Conservation (phyloP, 495 filamentous ascomycete species). For the Trichoderma gamsii region DNA sequence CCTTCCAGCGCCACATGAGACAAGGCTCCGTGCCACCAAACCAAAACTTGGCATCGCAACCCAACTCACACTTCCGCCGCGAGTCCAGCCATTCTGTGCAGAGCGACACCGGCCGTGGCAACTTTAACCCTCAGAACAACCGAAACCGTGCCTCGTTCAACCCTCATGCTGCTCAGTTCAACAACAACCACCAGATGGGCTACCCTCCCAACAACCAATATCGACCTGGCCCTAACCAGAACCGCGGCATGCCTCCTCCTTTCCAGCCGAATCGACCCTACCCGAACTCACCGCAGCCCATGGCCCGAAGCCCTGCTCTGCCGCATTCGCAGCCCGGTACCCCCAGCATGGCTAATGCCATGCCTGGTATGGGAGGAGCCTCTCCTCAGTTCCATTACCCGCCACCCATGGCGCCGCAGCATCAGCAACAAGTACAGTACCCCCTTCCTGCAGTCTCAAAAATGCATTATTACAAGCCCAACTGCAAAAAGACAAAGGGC, state of each 20-base stretch:
- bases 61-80: conserved; percentile 62
- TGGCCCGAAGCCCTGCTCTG: conserved; percentile 62
- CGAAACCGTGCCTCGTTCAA: conserved; percentile 55
- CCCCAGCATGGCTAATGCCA: conserved; percentile 57
- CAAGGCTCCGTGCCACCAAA: conserved; percentile 47
- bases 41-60: conserved; percentile 53
- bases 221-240: conserved; percentile 52
- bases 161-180: conserved; percentile 42
- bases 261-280: conserved; percentile 58
- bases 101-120: conserved; percentile 58
- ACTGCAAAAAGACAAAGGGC: conserved; percentile 35
- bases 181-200: conserved; percentile 58
- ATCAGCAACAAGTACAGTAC: conserved; percentile 59
- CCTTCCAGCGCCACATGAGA: conserved; percentile 50
- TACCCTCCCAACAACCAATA: conserved; percentile 59
- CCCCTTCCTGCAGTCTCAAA: conserved; percentile 35
- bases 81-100: conserved; percentile 77
- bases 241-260: conserved; percentile 61
- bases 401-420: conserved; percentile 46
- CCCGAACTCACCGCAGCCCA: conserved; percentile 61
- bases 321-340: conserved; percentile 59
- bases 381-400: conserved; percentile 57
- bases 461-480: conserved; percentile 22
- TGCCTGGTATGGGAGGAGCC: conserved; percentile 48
- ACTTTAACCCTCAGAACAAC: conserved; percentile 42